Conservation (phyloP, 305 asterid genomes). For the Lippia alba region DNA sequence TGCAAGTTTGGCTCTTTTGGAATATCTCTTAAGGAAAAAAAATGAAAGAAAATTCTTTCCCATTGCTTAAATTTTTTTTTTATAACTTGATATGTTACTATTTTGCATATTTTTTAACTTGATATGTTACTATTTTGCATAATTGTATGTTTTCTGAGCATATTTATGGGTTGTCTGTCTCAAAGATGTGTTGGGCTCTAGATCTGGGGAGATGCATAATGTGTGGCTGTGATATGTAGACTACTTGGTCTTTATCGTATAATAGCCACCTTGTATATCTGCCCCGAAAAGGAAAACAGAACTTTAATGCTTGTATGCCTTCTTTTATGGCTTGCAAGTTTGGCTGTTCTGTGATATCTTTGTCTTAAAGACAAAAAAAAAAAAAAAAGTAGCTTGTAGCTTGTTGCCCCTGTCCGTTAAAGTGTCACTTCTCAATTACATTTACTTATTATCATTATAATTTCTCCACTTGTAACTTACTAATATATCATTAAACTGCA, state of each 20-base stretch:
- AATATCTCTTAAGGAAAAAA: conserved; percentile 21
- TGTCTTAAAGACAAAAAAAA: neutral
- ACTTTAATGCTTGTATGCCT: conserved; percentile 53
- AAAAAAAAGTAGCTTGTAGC: too few species aligned
- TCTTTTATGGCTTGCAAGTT: conserved; percentile 42
- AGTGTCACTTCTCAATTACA: neutral
- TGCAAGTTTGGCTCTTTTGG: conserved; percentile 54
- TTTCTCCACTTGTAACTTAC: neutral
- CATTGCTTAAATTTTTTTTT: too few species aligned
- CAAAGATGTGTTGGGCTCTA: too few species aligned
- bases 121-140: too few species aligned
- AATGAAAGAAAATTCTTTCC: too few species aligned
- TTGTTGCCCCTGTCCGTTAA: neutral
- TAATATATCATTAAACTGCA: conserved; percentile 28
- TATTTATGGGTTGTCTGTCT: too few species aligned
- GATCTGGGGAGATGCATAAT: conserved; percentile 37
- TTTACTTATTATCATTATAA: neutral
- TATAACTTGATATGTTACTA: too few species aligned
- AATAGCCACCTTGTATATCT: conserved; percentile 25
- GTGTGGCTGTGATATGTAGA: conserved; percentile 22
- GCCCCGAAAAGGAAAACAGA: conserved; percentile 44
- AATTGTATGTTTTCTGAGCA: too few species aligned
- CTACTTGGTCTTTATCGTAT: conserved; percentile 9
- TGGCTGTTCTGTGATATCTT: conserved; percentile 47
- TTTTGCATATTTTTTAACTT: too few species aligned